phyloP scores from a whole-genome alignment of 1,284 basidiomycete genomes.

The Sporisorium exsertum region DNA sequence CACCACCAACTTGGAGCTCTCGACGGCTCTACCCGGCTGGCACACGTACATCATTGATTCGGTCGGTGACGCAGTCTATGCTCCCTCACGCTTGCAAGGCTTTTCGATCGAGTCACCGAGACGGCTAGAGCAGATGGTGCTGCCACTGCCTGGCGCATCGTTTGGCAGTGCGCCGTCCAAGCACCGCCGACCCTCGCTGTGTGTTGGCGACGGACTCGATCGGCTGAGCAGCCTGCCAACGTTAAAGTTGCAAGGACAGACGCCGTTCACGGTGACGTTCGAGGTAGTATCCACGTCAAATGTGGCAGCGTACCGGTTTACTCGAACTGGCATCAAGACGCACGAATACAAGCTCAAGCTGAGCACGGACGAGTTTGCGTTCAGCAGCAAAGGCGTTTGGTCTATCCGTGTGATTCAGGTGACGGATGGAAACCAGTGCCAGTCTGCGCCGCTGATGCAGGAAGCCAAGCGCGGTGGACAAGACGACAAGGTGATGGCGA shows the following conservation, averaged over 20 bases:
- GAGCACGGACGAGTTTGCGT: conserved; percentile 81
- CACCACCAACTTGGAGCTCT: conserved; percentile 83
- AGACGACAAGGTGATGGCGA: conserved; percentile 25
- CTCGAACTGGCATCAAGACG: conserved; percentile 75
- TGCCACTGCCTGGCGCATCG: conserved; percentile 47
- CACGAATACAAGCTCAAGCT: conserved; percentile 83
- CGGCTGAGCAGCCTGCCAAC: conserved; percentile 43
- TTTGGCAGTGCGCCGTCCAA: conserved; percentile 27
- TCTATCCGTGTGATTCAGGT: conserved; percentile 70
- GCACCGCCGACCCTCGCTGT: conserved; percentile 77
- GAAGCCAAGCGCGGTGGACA: conserved; percentile 12
- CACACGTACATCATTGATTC: conserved; percentile 90
- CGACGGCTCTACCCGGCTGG: conserved; percentile 80
- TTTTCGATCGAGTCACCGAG: conserved; percentile 72
- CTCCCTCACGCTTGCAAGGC: conserved; percentile 71
- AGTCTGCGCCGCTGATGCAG: conserved; percentile 6
- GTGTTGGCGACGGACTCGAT: conserved; percentile 67
- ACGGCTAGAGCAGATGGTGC: conserved; percentile 60
- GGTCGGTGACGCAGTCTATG: conserved; percentile 83
- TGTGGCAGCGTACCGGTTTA: conserved; percentile 72
- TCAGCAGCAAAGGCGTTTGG: conserved; percentile 79
- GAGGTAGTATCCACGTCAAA: conserved; percentile 71
- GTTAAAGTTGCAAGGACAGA: conserved; percentile 76
- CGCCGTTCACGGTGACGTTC: conserved; percentile 88
- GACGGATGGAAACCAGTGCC: conserved; percentile 60